Conservation (phyloP, 108 stramenopile genomes). For the Craspedostauros australis region DNA sequence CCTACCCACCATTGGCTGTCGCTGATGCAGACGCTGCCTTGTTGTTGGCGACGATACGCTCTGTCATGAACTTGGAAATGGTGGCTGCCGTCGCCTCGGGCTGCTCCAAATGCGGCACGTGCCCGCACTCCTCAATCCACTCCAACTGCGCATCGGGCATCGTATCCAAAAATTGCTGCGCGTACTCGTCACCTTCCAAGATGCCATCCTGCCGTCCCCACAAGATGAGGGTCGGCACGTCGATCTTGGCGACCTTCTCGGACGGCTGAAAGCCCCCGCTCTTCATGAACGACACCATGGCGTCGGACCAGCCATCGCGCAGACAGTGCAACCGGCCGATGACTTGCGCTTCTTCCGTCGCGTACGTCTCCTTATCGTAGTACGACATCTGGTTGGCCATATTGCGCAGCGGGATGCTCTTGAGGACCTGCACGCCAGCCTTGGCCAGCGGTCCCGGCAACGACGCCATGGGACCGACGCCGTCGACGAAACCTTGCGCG, state of each 20-base stretch:
- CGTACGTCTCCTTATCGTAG: slow-evolving; percentile 55
- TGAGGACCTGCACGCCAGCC: slow-evolving; percentile 68
- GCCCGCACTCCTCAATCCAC: slow-evolving; percentile 91
- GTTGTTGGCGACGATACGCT: no score
- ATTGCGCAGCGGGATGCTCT: slow-evolving; percentile 61
- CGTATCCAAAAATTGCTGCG: slow-evolving; percentile 63
- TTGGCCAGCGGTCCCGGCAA: slow-evolving; percentile 66
- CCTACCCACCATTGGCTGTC: no score
- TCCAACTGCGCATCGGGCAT: slow-evolving; percentile 64
- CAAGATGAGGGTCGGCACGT: slow-evolving; percentile 65
- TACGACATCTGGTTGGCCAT: slow-evolving; percentile 85
- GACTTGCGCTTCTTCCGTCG: slow-evolving; percentile 84
- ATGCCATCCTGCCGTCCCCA: slow-evolving; percentile 94
- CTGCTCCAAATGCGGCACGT: slow-evolving; percentile 92
- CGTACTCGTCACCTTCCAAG: slow-evolving; percentile 74
- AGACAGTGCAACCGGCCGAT: slow-evolving; percentile 81
- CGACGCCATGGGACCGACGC: slow-evolving; percentile 76
- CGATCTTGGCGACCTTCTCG: slow-evolving; percentile 53
- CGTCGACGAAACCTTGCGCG: slow-evolving; percentile 89
- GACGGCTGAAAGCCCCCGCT: slow-evolving; percentile 85
- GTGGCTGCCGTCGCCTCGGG: slow-evolving; percentile 68
- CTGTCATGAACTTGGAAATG: slow-evolving; percentile 62
- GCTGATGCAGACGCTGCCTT: no score
- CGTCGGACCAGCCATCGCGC: slow-evolving; percentile 83
- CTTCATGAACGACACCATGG: slow-evolving; percentile 73